Conservation (phyloP, 805 yeast genomes). For the Cyberlindnera americana region DNA sequence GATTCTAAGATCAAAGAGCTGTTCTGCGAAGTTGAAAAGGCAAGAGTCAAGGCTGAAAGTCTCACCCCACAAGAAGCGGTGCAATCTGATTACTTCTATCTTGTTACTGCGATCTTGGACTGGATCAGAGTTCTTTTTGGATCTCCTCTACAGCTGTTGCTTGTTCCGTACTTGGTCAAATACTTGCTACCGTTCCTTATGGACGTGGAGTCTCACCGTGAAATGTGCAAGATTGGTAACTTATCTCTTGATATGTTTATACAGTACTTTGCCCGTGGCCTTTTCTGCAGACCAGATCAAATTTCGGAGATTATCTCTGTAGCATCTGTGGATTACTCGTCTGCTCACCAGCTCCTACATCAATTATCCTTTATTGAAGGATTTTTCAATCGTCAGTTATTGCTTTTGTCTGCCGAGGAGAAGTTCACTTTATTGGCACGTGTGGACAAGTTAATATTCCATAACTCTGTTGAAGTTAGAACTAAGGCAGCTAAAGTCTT, state of each 20-base stretch:
- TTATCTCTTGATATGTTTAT: slow-evolving; percentile 51
- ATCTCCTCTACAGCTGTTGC: slow-evolving; percentile 49
- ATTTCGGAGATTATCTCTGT: slow-evolving; percentile 40
- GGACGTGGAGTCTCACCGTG: slow-evolving; percentile 62
- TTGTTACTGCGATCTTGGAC: slow-evolving; percentile 59
- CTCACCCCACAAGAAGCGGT: slow-evolving; percentile 52
- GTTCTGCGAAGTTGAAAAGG: slow-evolving; percentile 42
- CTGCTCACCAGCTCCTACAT: slow-evolving; percentile 61
- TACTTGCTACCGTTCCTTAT: slow-evolving; percentile 69
- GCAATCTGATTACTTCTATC: slow-evolving; percentile 57
- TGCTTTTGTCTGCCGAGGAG: slow-evolving; percentile 47
- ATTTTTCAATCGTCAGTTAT: slow-evolving; percentile 64
- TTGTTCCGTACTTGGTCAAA: slow-evolving; percentile 48
- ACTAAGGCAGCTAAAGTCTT: slow-evolving; percentile 68
- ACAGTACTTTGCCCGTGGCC: slow-evolving; percentile 39
- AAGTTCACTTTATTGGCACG: slow-evolving; percentile 47
- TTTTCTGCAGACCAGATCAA: slow-evolving; percentile 42
- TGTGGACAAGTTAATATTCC: slow-evolving; percentile 52
- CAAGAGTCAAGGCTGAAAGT: slow-evolving; percentile 31
- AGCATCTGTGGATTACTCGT: slow-evolving; percentile 35
- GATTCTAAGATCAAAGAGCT: slow-evolving; percentile 37
- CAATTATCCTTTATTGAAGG: slow-evolving; percentile 69
- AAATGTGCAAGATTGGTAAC: slow-evolving; percentile 70
- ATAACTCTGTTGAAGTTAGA: slow-evolving; percentile 69
- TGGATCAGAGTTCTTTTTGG: slow-evolving; percentile 54